phyloP scores from a whole-genome alignment of 2,329 filamentous ascomycete genomes.

The Ophiostoma pallidulum region DNA sequence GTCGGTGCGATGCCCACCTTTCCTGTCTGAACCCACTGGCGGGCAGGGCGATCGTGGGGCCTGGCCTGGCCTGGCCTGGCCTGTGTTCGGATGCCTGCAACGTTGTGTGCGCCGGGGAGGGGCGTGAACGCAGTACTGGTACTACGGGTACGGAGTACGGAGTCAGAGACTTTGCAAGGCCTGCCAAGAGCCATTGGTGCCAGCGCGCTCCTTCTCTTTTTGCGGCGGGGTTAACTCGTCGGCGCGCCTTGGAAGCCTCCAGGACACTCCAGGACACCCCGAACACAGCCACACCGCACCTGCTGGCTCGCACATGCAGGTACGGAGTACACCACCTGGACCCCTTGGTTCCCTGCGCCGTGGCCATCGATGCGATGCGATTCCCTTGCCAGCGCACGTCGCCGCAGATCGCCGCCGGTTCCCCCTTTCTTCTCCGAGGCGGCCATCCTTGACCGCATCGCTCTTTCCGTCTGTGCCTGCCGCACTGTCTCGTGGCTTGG shows the following conservation, averaged over 20 bases:
- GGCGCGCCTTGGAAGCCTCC: background rate
- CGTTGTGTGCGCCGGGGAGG: background rate
- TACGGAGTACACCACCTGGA: background rate
- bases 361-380: no score
- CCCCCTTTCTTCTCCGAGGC: no score
- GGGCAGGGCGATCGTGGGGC: background rate
- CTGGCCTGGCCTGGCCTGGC: background rate
- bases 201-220: background rate
- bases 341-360: background rate
- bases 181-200: no score
- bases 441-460: no score
- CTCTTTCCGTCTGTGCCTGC: no score
- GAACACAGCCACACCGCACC: slow-evolving; percentile 4
- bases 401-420: background rate
- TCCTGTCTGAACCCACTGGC: background rate
- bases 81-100: background rate
- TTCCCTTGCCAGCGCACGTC: background rate
- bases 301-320: slow-evolving; percentile 7
- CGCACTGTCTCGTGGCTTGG: no score
- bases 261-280: background rate
- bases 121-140: background rate
- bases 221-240: no score
- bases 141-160: no score
- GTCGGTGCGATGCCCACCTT: background rate
- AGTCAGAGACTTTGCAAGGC: no score